Evolutionary conservation across 225 moss, liverwort and hornwort genomes (phyloP).

Genomic region (Thuidium tamariscinum): DNA sequence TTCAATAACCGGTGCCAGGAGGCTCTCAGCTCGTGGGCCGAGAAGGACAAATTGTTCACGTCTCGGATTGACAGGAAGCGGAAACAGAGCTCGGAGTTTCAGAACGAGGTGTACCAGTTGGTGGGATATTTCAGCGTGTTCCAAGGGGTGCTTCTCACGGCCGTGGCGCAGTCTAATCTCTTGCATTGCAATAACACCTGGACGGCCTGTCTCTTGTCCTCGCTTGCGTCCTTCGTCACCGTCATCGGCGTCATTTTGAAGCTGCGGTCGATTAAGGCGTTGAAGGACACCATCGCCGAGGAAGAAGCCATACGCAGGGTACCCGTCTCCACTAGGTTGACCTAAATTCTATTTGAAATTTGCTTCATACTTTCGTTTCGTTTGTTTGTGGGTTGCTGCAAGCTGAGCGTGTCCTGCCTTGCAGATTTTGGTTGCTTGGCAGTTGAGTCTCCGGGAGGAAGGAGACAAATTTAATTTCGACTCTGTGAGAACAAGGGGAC

Average conservation of each 20-base stretch:
- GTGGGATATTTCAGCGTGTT: slow-evolving; percentile 5
- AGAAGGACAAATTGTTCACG: slow-evolving; percentile 2
- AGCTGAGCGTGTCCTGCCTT: not conserved
- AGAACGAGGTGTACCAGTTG: slow-evolving; percentile 25
- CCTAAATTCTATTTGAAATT: not conserved
- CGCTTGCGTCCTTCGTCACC: slow-evolving; percentile 3
- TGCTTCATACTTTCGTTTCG: not conserved
- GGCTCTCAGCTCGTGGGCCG: not conserved
- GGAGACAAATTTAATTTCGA: not conserved
- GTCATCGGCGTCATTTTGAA: slow-evolving; percentile 3
- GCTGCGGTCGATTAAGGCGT: not conserved
- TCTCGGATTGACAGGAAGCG: slow-evolving; percentile 6
- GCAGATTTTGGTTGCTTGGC: slow-evolving; percentile 9
- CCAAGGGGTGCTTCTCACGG: not conserved
- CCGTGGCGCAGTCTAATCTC: slow-evolving; percentile 15
- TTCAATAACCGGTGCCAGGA: not conserved
- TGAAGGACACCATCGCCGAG: slow-evolving; percentile 3
- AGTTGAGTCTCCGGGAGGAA: not conserved
- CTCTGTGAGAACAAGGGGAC: not conserved
- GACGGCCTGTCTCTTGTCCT: not conserved
- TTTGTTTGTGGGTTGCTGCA: not conserved
- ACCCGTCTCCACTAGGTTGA: not conserved
- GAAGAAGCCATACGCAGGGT: slow-evolving; percentile 4
- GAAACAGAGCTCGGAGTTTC: not conserved
- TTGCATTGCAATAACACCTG: slow-evolving; percentile 19